Conservation (phyloP, 2,329 filamentous ascomycete genomes). For the Leptographium galeiforme region DNA sequence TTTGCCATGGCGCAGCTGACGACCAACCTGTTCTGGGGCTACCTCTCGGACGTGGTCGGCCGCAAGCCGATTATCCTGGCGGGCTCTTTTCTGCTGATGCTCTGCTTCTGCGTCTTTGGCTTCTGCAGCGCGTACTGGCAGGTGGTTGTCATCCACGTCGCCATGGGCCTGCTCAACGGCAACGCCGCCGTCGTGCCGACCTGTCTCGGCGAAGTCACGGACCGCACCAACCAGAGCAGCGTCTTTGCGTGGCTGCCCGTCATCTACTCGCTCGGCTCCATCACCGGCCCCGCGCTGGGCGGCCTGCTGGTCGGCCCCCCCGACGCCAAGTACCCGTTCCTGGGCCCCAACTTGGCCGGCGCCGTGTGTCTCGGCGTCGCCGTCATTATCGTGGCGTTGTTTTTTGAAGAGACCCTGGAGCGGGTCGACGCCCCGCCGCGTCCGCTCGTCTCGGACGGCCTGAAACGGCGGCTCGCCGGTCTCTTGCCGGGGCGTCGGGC, state of each 20-base stretch:
- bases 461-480: slow-evolving; percentile 10
- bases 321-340: slow-evolving; percentile 59
- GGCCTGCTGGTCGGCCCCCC: slow-evolving; percentile 63
- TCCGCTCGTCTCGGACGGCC: slow-evolving; percentile 10
- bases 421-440: slow-evolving; percentile 12
- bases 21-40: slow-evolving; percentile 88
- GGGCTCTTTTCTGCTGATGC: slow-evolving; percentile 70
- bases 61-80: slow-evolving; percentile 70
- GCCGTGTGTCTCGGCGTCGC: slow-evolving; percentile 60
- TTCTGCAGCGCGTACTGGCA: slow-evolving; percentile 76
- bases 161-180: slow-evolving; percentile 90
- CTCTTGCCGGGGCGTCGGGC: not conserved
- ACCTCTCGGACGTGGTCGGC: slow-evolving; percentile 64
- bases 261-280: slow-evolving; percentile 88
- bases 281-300: slow-evolving; percentile 84
- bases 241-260: slow-evolving; percentile 92
- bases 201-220: slow-evolving; percentile 86
- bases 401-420: slow-evolving; percentile 80
- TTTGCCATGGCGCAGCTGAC: slow-evolving; percentile 88
- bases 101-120: slow-evolving; percentile 75
- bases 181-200: slow-evolving; percentile 92
- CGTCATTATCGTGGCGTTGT: slow-evolving; percentile 60
- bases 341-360: slow-evolving; percentile 70
- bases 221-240: slow-evolving; percentile 82
- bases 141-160: slow-evolving; percentile 67